These are phyloP conservation scores for Boehmeria nivea DNA, from an alignment of 306 rosid species.

Conservation along the genomic window DNA sequence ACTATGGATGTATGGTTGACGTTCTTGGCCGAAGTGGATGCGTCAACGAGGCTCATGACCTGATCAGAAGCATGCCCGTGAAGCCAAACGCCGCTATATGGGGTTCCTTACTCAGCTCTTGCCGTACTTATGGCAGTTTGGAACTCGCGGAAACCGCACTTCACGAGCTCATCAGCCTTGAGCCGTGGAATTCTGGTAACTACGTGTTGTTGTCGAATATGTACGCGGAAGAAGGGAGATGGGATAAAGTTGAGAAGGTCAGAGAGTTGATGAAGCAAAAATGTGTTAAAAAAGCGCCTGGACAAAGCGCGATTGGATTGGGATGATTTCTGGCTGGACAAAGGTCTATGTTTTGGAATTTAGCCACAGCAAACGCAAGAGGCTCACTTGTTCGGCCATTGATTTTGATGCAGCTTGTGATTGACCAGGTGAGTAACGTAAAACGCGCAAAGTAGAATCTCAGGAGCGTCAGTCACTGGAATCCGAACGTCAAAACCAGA, in stretches of 20 bases:
- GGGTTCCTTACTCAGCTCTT: conserved; percentile 83
- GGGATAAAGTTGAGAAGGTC: conserved; percentile 81
- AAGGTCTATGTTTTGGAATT: background rate
- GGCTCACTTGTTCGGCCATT: background rate
- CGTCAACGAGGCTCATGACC: conserved; percentile 48
- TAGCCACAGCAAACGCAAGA: background rate
- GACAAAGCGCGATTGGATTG: conserved; percentile 58
- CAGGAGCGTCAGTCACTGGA: no score
- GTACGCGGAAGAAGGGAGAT: conserved; percentile 70
- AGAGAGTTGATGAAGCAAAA: conserved; percentile 51
- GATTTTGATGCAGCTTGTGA: background rate
- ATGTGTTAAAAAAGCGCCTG: conserved; percentile 53
- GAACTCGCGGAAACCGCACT: conserved; percentile 52
- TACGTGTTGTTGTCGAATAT: conserved; percentile 69
- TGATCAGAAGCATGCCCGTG: conserved; percentile 65
- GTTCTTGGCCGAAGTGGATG: conserved; percentile 64
- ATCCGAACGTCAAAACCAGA: no score
- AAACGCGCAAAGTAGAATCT: background rate
- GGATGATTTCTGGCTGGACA: conserved; percentile 17
- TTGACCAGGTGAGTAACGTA: background rate
- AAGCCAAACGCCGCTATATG: conserved; percentile 69
- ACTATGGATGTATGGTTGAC: conserved; percentile 82
- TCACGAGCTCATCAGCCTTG: conserved; percentile 60
- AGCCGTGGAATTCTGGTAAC: conserved; percentile 82
- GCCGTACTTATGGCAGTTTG: conserved; percentile 61